Evolutionary conservation across 2,329 filamentous ascomycete species (phyloP), one percentile per base, ranked within the genome.

Genomic region (Neofusicoccum sp.): DNA sequence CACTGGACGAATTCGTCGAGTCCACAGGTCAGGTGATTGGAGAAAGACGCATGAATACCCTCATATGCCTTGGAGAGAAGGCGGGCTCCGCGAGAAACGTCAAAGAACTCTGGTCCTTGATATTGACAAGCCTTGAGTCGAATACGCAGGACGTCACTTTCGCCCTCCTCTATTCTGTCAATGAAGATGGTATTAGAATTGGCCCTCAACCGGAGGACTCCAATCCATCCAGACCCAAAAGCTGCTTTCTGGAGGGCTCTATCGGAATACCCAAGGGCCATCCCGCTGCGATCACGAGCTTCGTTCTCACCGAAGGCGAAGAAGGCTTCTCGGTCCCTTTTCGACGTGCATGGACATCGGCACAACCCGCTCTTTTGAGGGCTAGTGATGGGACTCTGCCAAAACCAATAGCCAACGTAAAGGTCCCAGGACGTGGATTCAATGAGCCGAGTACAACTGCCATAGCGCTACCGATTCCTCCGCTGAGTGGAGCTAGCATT

Each of bases 331-430:
- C 60, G 3, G 7, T 51, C 5, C 45, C 45, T 1, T 62, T 62
- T n/a, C n/a, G 60, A 38, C 53, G 54, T 3, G 44, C 60, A 11
- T 62, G 60, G 60, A 59, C 40, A n/a, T 62, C 60, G n/a, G 34
- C 44, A 14, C 28, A 62, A n/a, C 54, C 60, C 3, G 40, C n/a
- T 14, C 14, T 61, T 28, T 20, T 61, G 20, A 38, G 40, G 5
- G 4, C 24, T 9, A 28, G 11, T 7, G 40, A 59, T 24, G 24
- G 38, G 14, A 44, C 45, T 31, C 43, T 62, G 3, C 40, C 38
- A 6, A 26, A 38, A 3, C 14, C 20, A 7, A 14, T 51, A 20
- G 31, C 36, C 6, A 9, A 43, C 2, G 14, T 58, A 6, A 14
- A 6, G 3, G 36, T 45, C 2, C 28, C 40, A 36, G 54, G 47